Evolutionary conservation across 306 rosid species (phyloP).

Genomic region (Mimosa bimucronata): DNA sequence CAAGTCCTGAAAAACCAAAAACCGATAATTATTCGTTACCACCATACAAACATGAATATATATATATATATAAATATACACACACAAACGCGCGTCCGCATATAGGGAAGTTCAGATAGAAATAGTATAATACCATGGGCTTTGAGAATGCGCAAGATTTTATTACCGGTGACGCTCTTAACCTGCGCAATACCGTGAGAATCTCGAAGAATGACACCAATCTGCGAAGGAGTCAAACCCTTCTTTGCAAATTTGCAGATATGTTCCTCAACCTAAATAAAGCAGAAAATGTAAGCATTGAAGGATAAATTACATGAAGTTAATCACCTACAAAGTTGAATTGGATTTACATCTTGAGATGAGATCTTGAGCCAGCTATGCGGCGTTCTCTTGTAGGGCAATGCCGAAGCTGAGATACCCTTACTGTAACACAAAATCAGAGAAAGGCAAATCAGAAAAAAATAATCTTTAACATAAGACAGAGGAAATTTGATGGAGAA

Average conservation of each 20-base stretch:
- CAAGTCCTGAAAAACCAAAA: slow-evolving; percentile 58
- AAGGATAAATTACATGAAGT: neutral
- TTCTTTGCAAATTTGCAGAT: slow-evolving; percentile 90
- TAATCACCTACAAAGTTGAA: neutral
- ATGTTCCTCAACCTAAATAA: slow-evolving; percentile 70
- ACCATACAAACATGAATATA: neutral
- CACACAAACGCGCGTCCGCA: neutral
- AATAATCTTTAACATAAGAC: neutral
- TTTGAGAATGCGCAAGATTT: slow-evolving; percentile 81
- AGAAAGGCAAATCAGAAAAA: neutral
- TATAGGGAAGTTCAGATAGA: neutral
- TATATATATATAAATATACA: too few species aligned
- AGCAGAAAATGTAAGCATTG: neutral
- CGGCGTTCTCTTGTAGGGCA: slow-evolving; percentile 90
- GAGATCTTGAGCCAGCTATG: slow-evolving; percentile 88
- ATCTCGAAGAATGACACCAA: slow-evolving; percentile 92
- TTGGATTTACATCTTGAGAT: slow-evolving; percentile 62
- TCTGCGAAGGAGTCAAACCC: slow-evolving; percentile 92
- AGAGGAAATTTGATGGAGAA: neutral
- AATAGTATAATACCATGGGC: slow-evolving; percentile 63
- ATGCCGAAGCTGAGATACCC: slow-evolving; percentile 95
- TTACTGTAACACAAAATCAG: slow-evolving; percentile 51
- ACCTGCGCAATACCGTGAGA: slow-evolving; percentile 97
- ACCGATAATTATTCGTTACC: neutral
- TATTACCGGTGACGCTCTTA: slow-evolving; percentile 79